phyloP scores from a whole-genome alignment of 805 yeast species.

The Lachancea lanzarotensis region DNA sequence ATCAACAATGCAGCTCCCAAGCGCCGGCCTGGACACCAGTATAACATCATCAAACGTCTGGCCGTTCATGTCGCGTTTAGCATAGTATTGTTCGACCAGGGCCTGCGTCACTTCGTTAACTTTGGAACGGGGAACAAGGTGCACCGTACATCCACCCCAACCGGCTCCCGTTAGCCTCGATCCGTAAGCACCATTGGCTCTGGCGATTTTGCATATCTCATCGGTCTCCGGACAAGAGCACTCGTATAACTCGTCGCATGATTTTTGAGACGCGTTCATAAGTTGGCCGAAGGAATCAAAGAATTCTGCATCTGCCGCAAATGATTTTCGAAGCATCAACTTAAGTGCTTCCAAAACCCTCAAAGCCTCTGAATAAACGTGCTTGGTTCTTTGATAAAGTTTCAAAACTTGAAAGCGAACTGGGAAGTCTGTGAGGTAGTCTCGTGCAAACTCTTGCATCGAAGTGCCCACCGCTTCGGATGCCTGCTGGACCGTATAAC shows the following conservation, averaged over 20 bases:
- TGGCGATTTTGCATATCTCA: constrained; percentile 47
- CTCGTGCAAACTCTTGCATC: constrained; percentile 37
- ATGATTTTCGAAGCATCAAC: constrained; percentile 29
- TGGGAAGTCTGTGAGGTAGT: constrained; percentile 46
- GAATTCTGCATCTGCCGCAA: constrained; percentile 28
- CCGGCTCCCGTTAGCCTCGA: constrained; percentile 78
- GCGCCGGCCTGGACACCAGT: constrained; percentile 48
- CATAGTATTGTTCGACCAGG: constrained; percentile 45
- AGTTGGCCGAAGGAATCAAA: constrained; percentile 43
- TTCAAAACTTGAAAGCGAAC: constrained; percentile 52
- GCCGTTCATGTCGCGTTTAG: constrained; percentile 28
- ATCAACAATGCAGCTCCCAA: constrained; percentile 39
- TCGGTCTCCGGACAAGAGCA: constrained; percentile 54
- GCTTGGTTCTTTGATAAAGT: constrained; percentile 52
- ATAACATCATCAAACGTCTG: constrained; percentile 48
- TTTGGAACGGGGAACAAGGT: constrained; percentile 37
- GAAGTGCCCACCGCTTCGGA: constrained; percentile 39
- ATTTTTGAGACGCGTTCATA: constrained; percentile 54
- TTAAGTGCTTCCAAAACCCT: constrained; percentile 49
- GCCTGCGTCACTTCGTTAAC: constrained; percentile 39
- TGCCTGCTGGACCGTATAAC: constrained; percentile 46
- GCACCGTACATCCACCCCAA: constrained; percentile 71
- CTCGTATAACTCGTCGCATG: constrained; percentile 43
- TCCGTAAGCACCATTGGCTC: constrained; percentile 51
- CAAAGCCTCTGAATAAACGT: constrained; percentile 55